Conservation (phyloP, 768 basidiomycete genomes). For the Terana coerulea region DNA sequence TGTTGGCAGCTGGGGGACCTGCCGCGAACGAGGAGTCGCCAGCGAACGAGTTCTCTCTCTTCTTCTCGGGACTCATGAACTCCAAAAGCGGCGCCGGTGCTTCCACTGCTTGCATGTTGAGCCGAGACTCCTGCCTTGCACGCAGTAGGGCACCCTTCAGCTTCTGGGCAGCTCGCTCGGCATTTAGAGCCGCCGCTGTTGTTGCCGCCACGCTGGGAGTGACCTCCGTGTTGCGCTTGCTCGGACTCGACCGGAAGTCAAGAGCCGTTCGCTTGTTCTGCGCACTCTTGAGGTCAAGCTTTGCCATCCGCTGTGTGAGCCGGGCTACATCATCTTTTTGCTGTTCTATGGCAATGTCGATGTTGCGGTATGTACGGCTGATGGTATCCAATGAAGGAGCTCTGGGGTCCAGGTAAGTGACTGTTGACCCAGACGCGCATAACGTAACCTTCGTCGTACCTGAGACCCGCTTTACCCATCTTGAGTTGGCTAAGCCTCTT, state of each 20-base stretch:
- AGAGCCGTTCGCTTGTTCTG: conserved; percentile 31
- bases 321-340: conserved; percentile 51
- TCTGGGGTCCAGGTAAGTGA: too few species aligned
- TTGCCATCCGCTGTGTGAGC: conserved; percentile 50
- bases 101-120: conserved; percentile 51
- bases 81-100: conserved; percentile 24
- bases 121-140: conserved; percentile 57
- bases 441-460: conserved; percentile 37
- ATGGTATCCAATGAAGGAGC: conserved; percentile 84
- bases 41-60: neutral
- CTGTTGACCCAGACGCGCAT: neutral
- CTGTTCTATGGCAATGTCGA: conserved; percentile 66
- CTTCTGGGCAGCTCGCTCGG: conserved; percentile 67
- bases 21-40: neutral
- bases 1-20: neutral
- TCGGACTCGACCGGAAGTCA: conserved; percentile 21
- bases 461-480: conserved; percentile 57
- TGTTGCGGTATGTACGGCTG: conserved; percentile 81
- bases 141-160: conserved; percentile 66
- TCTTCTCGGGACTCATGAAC: conserved; percentile 28
- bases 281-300: conserved; percentile 37
- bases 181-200: conserved; percentile 78
- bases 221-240: conserved; percentile 29
- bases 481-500: conserved; percentile 61
- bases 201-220: conserved; percentile 67